Evolutionary conservation across 2,329 filamentous ascomycete species (phyloP), one percentile per base, ranked within the genome.

Genomic region (Colletotrichum sp.): DNA sequence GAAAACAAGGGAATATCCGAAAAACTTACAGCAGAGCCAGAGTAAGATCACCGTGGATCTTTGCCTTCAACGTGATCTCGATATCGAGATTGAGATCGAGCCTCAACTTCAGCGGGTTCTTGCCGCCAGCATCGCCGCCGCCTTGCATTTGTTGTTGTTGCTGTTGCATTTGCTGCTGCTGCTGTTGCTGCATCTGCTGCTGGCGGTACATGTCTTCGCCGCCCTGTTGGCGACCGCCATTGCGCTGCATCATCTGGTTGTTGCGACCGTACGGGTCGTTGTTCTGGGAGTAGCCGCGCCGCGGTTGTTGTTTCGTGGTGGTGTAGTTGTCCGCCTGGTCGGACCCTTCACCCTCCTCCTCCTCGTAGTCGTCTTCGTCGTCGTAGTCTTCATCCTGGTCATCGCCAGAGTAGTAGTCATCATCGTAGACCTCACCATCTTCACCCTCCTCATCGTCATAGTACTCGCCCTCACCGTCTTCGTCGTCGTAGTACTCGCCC

Each of bases 41-140:
- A 10, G 93, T 95, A 81, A 96, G 83, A 86, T 96, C 94, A 80
- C 94, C 94, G 79, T 95, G 91, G 77, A 96, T 95, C 83, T 92
- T 93, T 24, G 94, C 94, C 87, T 95, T 95, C 71, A 96, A 87
- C 83, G 95, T 92, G 79, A 96, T 94, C 85, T 96, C 94, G 68
- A 96, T 90, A 81, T 96, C 94, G 69, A 96, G 85, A 84, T 96
- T 96, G 71, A 95, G 86, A 82, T 96, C 77, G 9, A 78, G 77
- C 68, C 74, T 70, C 73, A 77, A 75, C 67, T 79, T 78, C 16
- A 81, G 59, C 65, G 78, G 79, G 60, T 80, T 76, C 70, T 82
- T 78, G 26, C 68, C 68, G 71, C 63, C 71, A 78, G 59, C 55
- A 77, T 75, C 60, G 80, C 78, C 26, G 76, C 73, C 74, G 82